Base-by-base conservation (phyloP, 176 grass and related monocot genomes). In the Puccinellia tenuiflora region DNA sequence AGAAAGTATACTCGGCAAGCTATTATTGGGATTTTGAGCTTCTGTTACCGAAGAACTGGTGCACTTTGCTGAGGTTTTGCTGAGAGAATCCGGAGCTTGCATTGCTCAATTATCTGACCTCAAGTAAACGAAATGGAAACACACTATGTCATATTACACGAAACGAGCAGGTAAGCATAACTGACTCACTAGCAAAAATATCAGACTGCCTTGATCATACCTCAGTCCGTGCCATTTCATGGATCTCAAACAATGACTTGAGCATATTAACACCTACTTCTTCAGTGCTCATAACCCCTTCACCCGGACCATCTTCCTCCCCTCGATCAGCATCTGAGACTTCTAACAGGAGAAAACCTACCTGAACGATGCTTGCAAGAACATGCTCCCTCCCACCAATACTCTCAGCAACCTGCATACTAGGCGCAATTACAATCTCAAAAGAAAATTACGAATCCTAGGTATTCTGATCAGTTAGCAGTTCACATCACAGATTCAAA, bases 1-100 rank as follows among this genome's bases (percentile, higher is more conserved):
- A 64, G 1, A 62, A 74, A 40, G 29, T 6, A 34, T 20, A 61
- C 25, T 53, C 30, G 4, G 6, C 25, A 80, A 84, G 78, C 54
- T 66, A 79, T 66, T 20, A 86, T n/a, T 12, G 55, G n/a, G 37
- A 35, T 60, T 77, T n/a, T 1, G 37, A 76, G 71, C 3, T 69
- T 61, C 1, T 59, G 11, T 63, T 84, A 94, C 94, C 88, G 85
- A 66, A 97, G 79, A 81, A 92, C 79, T n/a, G 54, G 74, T 75
- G 40, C 84, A 83, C 68, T 86, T 90, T 87, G 88, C 22, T 89
- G 86, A 85, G 88, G 94, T 73, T 97, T 97, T 80, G 88, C 79
- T 5, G 94, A 94, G 75, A 97, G 86, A 90, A 94, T 92, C 40
- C 63, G 60, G 61, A 92, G 85, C 75, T 97, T 94, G 88, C 88